These are phyloP conservation scores for Sporobolomyces roseus DNA, from an alignment of 768 basidiomycete genomes.

Conservation along the genomic window DNA sequence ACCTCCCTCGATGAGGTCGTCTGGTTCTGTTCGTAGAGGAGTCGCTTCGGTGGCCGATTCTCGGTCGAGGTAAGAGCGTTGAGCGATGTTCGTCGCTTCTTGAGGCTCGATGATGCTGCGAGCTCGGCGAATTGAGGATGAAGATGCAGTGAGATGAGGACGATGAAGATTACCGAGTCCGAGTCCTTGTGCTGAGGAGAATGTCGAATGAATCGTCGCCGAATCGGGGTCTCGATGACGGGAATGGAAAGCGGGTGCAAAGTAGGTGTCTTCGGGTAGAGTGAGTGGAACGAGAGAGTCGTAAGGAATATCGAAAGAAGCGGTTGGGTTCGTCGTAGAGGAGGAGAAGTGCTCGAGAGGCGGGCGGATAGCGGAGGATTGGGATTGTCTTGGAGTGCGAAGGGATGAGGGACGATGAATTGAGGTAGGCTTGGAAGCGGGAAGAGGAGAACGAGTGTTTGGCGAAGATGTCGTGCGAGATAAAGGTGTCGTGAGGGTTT, in stretches of 20 bases:
- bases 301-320: conserved; percentile 43
- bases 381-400: conserved; percentile 24
- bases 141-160: conserved; percentile 8
- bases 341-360: conserved; percentile 12
- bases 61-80: conserved; percentile 53
- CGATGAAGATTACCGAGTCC: conserved; percentile 11
- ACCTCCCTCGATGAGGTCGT: conserved; percentile 65
- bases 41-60: conserved; percentile 74
- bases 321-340: conserved; percentile 5
- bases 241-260: conserved; percentile 36
- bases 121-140: conserved; percentile 15
- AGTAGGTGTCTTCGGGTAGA: conserved; percentile 38
- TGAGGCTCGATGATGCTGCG: conserved; percentile 23
- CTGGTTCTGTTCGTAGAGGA: conserved; percentile 60
- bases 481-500: conserved; percentile 24
- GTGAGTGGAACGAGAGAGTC: conserved; percentile 50
- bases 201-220: conserved; percentile 39
- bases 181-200: conserved; percentile 24
- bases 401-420: conserved; percentile 29
- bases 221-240: conserved; percentile 35
- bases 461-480: conserved; percentile 30
- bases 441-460: conserved; percentile 1
- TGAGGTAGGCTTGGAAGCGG: conserved; percentile 1
- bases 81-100: conserved; percentile 42
- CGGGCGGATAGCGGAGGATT: conserved; percentile 7